Evolutionary conservation across 176 grass and related monocot species (phyloP).

Genomic region (Zoysia japonica): DNA sequence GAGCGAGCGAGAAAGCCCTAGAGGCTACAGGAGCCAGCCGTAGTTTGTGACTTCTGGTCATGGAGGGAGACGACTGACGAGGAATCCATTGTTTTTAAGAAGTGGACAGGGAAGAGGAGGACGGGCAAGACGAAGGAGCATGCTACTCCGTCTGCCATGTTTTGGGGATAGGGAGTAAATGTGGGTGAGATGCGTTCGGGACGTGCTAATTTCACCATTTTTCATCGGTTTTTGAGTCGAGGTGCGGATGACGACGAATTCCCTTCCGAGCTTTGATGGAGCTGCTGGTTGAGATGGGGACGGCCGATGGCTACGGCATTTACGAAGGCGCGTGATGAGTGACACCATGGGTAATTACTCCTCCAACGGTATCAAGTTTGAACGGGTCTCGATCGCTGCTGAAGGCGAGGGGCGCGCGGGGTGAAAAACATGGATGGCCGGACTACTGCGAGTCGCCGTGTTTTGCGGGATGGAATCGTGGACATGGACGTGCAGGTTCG

Average conservation of each 20-base stretch:
- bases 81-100: no score
- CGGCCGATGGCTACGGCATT: slow-evolving; percentile 19
- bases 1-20: no score
- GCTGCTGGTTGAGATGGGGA: slow-evolving; percentile 22
- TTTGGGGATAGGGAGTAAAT: slow-evolving; percentile 49
- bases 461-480: background rate
- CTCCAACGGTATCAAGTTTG: background rate
- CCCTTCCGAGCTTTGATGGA: slow-evolving; percentile 21
- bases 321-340: background rate
- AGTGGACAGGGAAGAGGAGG: background rate
- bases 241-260: slow-evolving; percentile 11
- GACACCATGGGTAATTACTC: slow-evolving; percentile 28
- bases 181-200: slow-evolving; percentile 42
- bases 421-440: background rate
- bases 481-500: background rate
- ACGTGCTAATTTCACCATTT: slow-evolving; percentile 17
- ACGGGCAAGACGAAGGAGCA: slow-evolving; percentile 26
- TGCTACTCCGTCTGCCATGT: slow-evolving; percentile 32
- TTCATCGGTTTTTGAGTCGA: slow-evolving; percentile 33
- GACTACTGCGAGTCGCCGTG: background rate
- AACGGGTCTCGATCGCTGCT: background rate
- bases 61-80: no score
- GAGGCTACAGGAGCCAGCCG: background rate
- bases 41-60: background rate
- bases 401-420: slow-evolving; percentile 20